Evolutionary conservation across 2,329 filamentous ascomycete species (phyloP), one percentile per base, ranked within the genome.

Genomic region (Paracorniculantispora psalliotae): DNA sequence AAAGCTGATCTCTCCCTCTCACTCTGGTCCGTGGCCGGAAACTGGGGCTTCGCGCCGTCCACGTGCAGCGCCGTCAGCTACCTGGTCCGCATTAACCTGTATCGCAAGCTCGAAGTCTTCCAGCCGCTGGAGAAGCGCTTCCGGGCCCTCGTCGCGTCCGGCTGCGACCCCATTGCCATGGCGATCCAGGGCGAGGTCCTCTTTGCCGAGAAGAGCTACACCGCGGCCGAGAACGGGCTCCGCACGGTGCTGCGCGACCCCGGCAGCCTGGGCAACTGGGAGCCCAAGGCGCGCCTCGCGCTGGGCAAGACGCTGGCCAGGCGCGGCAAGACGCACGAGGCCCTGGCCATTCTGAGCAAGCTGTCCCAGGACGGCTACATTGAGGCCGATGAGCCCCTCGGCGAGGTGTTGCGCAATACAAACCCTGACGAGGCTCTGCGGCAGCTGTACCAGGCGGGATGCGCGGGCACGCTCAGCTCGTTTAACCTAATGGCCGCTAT

Each of bases 151-250:
- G 64, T 74, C 28, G 46, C 63, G 13, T 58, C 61, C 30, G 68
- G 65, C 26, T 66, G 63, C n/a, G 67, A 76, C 39, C 65, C 72
- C 3, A 66, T 76, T 47, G 75, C 72, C 33, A 64, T 76, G 23
- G 68, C 70, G 4, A 63, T 68, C 9, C 67, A 75, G 44, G 75
- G 70, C 17, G 66, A 70, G 55, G 26, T 64, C 26, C 66, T 71
- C 13, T 66, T 65, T 50, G 48, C 52, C 26, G 61, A 65, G 41
- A 67, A 65, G 6, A 67, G 63, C 35, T 67, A 66, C 54, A 58
- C 60, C 1, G 65, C 63, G 9, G 67, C 70, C 4, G 61, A 60
- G 25, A 54, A 52, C 17, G 47, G 62, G 4, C 56, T 59, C 9
- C n/a, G 30, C 21, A 26, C 17, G 10, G 47, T 25, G 5, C 19